phyloP scores from a whole-genome alignment of 2,329 filamentous ascomycete species.

The Allantophomopsis cytisporea region DNA sequence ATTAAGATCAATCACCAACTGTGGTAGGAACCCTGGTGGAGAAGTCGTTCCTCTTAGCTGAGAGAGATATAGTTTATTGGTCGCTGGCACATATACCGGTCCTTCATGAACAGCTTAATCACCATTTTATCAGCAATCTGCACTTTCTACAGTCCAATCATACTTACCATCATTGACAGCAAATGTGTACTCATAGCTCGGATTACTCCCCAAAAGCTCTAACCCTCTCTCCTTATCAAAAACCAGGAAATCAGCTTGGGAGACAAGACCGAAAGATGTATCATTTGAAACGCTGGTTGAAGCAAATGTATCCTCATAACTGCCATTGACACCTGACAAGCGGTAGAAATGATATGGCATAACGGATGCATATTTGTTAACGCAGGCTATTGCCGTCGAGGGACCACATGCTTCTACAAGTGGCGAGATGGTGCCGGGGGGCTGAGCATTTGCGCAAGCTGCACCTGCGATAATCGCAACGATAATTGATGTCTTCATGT shows the following conservation, averaged over 20 bases:
- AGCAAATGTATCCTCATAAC: constrained; percentile 14
- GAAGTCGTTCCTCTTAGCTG: constrained; percentile 9
- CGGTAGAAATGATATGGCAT: constrained; percentile 22
- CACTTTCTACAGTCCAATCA: neutral
- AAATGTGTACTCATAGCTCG: constrained; percentile 23
- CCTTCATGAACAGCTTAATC: constrained; percentile 24
- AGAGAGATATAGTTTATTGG: constrained; percentile 25
- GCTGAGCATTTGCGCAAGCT: constrained; percentile 4
- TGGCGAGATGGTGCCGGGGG: constrained; percentile 15
- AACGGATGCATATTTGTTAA: constrained; percentile 20
- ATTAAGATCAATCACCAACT: constrained; percentile 27
- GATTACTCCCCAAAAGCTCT: constrained; percentile 21
- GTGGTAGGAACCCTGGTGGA: constrained; percentile 21
- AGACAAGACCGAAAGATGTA: constrained; percentile 17
- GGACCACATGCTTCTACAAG: constrained; percentile 15
- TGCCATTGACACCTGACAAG: constrained; percentile 8
- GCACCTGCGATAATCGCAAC: no score
- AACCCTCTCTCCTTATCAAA: constrained; percentile 21
- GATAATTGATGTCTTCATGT: no score
- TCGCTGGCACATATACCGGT: constrained; percentile 24
- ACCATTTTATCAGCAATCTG: constrained; percentile 9
- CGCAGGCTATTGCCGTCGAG: constrained; percentile 18
- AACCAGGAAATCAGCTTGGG: constrained; percentile 21
- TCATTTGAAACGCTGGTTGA: constrained; percentile 20
- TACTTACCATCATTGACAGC: constrained; percentile 5